phyloP scores from a whole-genome alignment of 1,284 basidiomycete species.

The Trametes polyzona region DNA sequence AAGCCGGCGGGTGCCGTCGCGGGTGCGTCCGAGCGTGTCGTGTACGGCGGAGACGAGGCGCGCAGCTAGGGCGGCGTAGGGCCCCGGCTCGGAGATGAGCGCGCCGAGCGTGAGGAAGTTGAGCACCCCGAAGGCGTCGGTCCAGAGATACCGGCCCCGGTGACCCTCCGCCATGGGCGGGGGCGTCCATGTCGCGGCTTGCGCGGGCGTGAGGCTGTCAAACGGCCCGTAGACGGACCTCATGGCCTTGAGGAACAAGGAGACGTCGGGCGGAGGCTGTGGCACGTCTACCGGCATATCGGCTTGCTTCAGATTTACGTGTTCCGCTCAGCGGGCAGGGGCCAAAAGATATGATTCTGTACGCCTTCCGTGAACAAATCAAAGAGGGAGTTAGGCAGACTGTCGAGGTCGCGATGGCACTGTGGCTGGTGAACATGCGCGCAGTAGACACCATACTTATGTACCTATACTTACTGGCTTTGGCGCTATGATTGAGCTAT shows the following conservation, averaged over 20 bases:
- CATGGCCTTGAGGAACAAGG: conserved; percentile 22
- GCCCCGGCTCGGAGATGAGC: conserved; percentile 12
- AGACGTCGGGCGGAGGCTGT: neutral
- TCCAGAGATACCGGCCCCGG: conserved; percentile 34
- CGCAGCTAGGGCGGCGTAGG: conserved; percentile 25
- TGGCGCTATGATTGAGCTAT: too few species aligned
- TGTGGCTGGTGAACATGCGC: too few species aligned
- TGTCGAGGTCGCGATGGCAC: too few species aligned
- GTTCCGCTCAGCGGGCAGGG: too few species aligned
- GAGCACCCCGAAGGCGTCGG: conserved; percentile 37
- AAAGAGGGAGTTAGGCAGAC: too few species aligned
- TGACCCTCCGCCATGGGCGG: conserved; percentile 28
- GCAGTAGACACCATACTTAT: too few species aligned
- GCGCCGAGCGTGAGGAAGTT: conserved; percentile 29
- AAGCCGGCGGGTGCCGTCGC: conserved; percentile 26
- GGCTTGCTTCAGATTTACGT: conserved; percentile 2
- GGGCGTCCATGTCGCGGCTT: conserved; percentile 24
- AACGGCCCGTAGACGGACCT: conserved; percentile 27
- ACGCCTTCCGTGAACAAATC: too few species aligned
- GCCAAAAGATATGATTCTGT: too few species aligned
- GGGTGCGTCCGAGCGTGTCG: conserved; percentile 29
- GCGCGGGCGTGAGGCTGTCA: conserved; percentile 12
- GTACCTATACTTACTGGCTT: too few species aligned
- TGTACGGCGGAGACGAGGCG: conserved; percentile 27
- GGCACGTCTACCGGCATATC: conserved; percentile 2